phyloP scores from a whole-genome alignment of 768 basidiomycete genomes.

The Leucocoprinus sp. region DNA sequence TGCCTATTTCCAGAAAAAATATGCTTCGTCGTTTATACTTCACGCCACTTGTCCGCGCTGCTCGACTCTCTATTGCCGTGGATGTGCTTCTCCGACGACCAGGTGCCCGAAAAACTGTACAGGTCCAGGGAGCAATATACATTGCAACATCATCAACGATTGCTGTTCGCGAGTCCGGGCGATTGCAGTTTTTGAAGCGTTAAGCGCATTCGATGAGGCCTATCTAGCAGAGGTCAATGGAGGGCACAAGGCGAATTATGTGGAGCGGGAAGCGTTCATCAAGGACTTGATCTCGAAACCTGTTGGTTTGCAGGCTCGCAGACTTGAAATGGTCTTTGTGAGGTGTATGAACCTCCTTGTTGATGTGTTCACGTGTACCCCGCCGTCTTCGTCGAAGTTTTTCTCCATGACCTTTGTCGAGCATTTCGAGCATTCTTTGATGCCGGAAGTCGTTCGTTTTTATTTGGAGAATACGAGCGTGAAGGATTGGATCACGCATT shows the following conservation, averaged over 20 bases:
- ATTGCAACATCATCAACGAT: slow-evolving; percentile 20
- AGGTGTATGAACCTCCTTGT: not conserved
- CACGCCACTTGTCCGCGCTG: slow-evolving; percentile 24
- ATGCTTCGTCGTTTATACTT: slow-evolving; percentile 5
- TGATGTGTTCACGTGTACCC: slow-evolving; percentile 3
- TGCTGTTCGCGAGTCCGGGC: slow-evolving; percentile 25
- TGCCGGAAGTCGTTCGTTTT: slow-evolving; percentile 25
- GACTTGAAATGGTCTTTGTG: not conserved
- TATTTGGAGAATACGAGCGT: slow-evolving; percentile 25
- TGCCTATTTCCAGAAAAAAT: slow-evolving; percentile 11
- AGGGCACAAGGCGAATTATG: slow-evolving; percentile 9
- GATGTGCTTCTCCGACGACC: slow-evolving; percentile 21
- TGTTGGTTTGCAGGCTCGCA: not conserved
- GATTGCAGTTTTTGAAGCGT: slow-evolving; percentile 25
- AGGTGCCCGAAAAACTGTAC: slow-evolving; percentile 18
- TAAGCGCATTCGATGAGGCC: slow-evolving; percentile 24
- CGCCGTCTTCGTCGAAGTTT: not conserved
- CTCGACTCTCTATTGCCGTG: slow-evolving; percentile 24
- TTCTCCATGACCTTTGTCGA: not conserved
- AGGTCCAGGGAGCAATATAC: slow-evolving; percentile 14
- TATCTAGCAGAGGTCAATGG: slow-evolving; percentile 18
- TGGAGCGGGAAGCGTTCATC: slow-evolving; percentile 9
- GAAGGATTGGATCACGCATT: slow-evolving; percentile 28
- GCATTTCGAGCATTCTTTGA: slow-evolving; percentile 14
- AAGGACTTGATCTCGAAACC: slow-evolving; percentile 10